A percentile compares a stretch with the other conserved stretches of the same genome.
These are phyloP conservation scores for Colletotrichum paranaense DNA, from an alignment of 2,329 filamentous ascomycete species.

Conservation along the genomic window DNA sequence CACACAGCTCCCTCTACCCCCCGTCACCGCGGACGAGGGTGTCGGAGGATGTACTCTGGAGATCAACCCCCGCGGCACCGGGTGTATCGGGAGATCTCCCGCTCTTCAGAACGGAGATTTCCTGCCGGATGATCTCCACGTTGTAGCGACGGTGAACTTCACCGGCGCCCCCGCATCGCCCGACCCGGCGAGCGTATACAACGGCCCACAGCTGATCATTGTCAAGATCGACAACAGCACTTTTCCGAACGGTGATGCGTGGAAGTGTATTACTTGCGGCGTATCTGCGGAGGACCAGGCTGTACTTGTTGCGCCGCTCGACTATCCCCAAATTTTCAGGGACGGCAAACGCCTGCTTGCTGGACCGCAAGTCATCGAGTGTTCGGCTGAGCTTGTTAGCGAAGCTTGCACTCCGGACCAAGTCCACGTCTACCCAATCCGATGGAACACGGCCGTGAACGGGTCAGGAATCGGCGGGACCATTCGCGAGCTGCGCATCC, in stretches of 20 bases:
- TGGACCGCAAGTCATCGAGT: conserved; percentile 51
- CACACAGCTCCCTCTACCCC: conserved; percentile 50
- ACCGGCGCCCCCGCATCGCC: conserved; percentile 53
- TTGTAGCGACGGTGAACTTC: conserved; percentile 52
- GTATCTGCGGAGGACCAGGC: conserved; percentile 47
- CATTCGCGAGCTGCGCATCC: conserved; percentile 53
- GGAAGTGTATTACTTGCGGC: conserved; percentile 60
- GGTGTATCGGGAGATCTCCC: conserved; percentile 46
- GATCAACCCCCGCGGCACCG: conserved; percentile 49
- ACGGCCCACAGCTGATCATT: conserved; percentile 53
- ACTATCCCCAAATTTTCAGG: conserved; percentile 57
- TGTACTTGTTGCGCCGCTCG: conserved; percentile 38
- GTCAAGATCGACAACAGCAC: conserved; percentile 53
- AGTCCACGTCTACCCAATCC: conserved; percentile 51
- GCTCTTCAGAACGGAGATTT: conserved; percentile 44
- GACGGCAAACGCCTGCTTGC: conserved; percentile 50
- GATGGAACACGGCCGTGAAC: conserved; percentile 46
- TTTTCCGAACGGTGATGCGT: conserved; percentile 56
- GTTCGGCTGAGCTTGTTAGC: conserved; percentile 46
- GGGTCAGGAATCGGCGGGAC: conserved; percentile 42
- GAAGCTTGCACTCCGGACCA: conserved; percentile 48
- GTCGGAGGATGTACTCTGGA: conserved; percentile 46
- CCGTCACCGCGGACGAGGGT: conserved; percentile 41
- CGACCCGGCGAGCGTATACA: conserved; percentile 53
- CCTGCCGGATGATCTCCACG: conserved; percentile 54